These are phyloP conservation scores for Nakazawaea sp. DNA, from an alignment of 805 yeast genomes.

Conservation along the genomic window DNA sequence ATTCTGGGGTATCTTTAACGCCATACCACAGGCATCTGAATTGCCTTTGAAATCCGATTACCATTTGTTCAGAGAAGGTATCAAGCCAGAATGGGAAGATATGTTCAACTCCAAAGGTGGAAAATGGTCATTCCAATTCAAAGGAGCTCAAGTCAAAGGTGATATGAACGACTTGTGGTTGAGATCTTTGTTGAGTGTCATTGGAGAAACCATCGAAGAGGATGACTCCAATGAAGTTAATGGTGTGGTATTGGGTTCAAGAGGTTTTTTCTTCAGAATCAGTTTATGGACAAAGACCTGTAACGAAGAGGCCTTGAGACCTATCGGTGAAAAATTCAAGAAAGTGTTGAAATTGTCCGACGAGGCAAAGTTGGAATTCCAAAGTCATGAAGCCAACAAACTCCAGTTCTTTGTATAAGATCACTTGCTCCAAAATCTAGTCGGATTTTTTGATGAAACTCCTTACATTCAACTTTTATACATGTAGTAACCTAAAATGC, in stretches of 20 bases:
- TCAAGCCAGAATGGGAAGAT: conserved; percentile 99
- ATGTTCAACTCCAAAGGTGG: conserved; percentile 83
- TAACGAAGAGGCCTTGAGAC: conserved; percentile 51
- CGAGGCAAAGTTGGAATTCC: conserved; percentile 74
- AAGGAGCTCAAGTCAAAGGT: conserved; percentile 34
- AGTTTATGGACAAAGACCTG: conserved; percentile 91
- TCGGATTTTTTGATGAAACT: too few species aligned
- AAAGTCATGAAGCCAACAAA: conserved; percentile 48
- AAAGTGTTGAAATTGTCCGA: conserved; percentile 71
- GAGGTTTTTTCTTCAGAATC: conserved; percentile 75
- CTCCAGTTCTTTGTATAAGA: conserved; percentile 7
- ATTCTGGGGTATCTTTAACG: conserved; percentile 96
- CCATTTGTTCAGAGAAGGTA: conserved; percentile 88
- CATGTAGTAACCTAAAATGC: not conserved
- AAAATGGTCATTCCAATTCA: conserved; percentile 82
- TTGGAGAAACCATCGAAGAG: conserved; percentile 90
- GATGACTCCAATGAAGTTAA: conserved; percentile 78
- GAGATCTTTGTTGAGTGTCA: conserved; percentile 77
- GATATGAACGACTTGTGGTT: conserved; percentile 90
- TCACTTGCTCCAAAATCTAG: too few species aligned
- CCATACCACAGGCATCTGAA: conserved; percentile 86
- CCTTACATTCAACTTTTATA: not conserved
- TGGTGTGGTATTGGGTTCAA: conserved; percentile 87
- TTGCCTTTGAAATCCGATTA: conserved; percentile 90
- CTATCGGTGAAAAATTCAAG: conserved; percentile 84